Evolutionary conservation across 1,139 yeast species (phyloP).

Genomic region (Yamadazyma dushanensis): DNA sequence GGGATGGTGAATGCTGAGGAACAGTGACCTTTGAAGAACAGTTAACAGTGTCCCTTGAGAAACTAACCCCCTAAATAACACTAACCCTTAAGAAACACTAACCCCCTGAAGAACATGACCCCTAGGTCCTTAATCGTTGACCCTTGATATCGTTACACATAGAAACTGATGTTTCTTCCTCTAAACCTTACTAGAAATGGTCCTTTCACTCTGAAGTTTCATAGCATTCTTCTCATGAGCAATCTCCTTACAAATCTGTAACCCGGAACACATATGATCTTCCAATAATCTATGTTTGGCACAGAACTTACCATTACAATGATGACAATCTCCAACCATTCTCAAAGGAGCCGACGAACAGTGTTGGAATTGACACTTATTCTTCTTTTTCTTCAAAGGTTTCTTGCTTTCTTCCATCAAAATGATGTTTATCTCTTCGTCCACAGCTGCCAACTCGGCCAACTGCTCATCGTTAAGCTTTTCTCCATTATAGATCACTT

Average conservation of each 20-base stretch:
- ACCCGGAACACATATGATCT: constrained; percentile 78
- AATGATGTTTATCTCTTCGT: constrained; percentile 36
- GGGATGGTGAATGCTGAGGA: no score
- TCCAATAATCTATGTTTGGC: constrained; percentile 85
- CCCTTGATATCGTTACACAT: constrained; percentile 6
- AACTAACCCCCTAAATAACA: no score
- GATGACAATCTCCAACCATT: constrained; percentile 86
- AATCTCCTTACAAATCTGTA: constrained; percentile 77
- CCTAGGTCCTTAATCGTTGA: no score
- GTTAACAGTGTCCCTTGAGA: no score
- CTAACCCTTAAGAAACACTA: no score
- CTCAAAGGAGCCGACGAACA: constrained; percentile 73
- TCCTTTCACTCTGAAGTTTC: constrained; percentile 45
- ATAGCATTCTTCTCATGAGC: constrained; percentile 54
- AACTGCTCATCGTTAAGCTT: constrained; percentile 9
- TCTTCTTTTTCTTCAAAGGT: constrained; percentile 53
- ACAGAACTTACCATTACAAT: constrained; percentile 85
- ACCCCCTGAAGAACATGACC: no score
- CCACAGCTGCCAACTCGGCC: constrained; percentile 5
- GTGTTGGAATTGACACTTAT: constrained; percentile 54
- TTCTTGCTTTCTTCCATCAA: constrained; percentile 42
- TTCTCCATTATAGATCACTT: constrained; percentile 54
- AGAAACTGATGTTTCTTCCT: neutral
- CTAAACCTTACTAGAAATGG: constrained; percentile 32
- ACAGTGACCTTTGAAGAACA: no score